Evolutionary conservation across 73 alveolate species (phyloP), one percentile per base, ranked within the genome.

Genomic region (Paramecium primaurelia): DNA sequence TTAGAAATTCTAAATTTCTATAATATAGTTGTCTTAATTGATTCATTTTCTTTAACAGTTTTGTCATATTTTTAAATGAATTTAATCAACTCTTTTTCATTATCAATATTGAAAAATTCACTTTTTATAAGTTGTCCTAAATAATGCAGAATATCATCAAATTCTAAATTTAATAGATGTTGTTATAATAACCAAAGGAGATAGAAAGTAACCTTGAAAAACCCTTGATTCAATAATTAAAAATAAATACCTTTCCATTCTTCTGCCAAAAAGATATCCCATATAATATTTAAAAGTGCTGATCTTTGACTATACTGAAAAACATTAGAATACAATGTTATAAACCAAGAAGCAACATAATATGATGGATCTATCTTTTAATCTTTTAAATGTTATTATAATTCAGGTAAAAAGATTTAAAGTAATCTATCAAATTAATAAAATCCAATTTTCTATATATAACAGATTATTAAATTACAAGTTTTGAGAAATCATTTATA

Each of bases 381-480:
- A 71, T 91, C 92, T 58, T 94, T 96, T 45, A 97, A 94, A 92
- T 94, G 98, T 14, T 89, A 91, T 83, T 95, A 96, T 4, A 97
- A 93, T 86, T 97, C 99, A 28, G 99, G 99, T 58, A 96, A 86
- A 86, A 84, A 95, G 25, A 97, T 93, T 22, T 95, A 59, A n/a
- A 98, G 92, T 25, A 98, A 71, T 71, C 99, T 71, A 58, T 98
- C 99, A 75, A 97, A 95, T 84, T 86, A 51, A 92, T 98, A 98
- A 93, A 98, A 98, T 26, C 92, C 96, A n/a, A 64, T 92, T 93
- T 97, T 98, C 92, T 93, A 80, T 38, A 16, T 18, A 54, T 54
- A 54, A 14, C 8, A 12, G 22, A 44, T n/a, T 3, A 4, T 7
- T 16, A 12, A 73, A 14, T 30, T 80, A 80, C 91, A 25, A 95